Base-by-base conservation (phyloP, 352 stramenopile genomes). In the Pythium folliculosum region DNA sequence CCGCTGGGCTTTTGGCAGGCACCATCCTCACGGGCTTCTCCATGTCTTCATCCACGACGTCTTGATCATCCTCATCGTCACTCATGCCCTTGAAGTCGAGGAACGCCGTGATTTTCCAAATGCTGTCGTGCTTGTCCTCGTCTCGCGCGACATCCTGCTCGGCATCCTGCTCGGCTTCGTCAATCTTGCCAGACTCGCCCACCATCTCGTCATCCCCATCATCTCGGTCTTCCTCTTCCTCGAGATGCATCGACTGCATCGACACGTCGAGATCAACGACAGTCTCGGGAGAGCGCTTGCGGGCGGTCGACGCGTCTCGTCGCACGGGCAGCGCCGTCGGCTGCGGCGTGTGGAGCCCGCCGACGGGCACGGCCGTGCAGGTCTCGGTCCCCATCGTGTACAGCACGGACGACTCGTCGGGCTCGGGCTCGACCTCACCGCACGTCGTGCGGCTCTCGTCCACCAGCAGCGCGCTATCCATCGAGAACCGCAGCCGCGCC, bases 161-260 rank as follows among this genome's bases (percentile, higher is more conserved):
- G 1, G 3, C 17, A 12, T 25, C 44, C 10, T 49, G 44, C 8
- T 12, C 44, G 44, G 44, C 13, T 50, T 23, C 40, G 40, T 21
- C 16, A 16, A 4, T 16, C 19, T 22, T 65, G 16, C 1, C 27
- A 5, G 5, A 50, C 12, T 48, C 30, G n/a, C 52, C 58, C n/a
- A 50, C 61, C 54, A 78, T 69, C 12, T 54, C 60, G 17, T 71
- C 66, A 6, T 76, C 70, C 14, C 63, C 61, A 16, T 47, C 40
- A 16, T 21, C 40, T 19, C 40, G 35, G 16, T 78, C 61, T n/a
- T 82, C 70, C 25, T 86, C 75, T 43, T 82, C 81, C 37, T 80
- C 84, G n/a, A 90, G 53, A 48, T 88, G 73, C 73, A 90, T 80
- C n/a, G 78, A 88, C 27, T 88, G 81, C 81, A 90, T 92, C 2